Conservation (phyloP, 345 rosid species). For the Eucalyptus virginea region DNA sequence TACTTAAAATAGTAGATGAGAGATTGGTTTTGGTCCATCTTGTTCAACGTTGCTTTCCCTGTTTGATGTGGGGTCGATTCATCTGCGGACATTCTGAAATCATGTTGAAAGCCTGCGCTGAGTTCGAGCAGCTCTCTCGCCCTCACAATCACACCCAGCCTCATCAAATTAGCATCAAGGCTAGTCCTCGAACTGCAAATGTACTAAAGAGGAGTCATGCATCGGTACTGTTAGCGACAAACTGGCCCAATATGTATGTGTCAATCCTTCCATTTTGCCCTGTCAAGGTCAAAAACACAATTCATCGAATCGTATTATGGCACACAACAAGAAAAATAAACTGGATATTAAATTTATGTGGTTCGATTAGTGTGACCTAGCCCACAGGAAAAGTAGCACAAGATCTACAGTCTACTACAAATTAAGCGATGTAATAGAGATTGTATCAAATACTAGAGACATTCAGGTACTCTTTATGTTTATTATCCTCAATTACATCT, state of each 20-base stretch:
- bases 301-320: accelerated
- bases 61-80: not conserved
- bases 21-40: too few relatives aligned
- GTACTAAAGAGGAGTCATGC: not conserved
- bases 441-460: not conserved
- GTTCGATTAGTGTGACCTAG: not conserved
- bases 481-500: not conserved
- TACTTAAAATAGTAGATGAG: not conserved
- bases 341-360: not conserved
- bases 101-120: not conserved
- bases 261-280: not conserved
- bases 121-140: not conserved
- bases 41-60: not conserved
- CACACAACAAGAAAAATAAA: not conserved
- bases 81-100: not conserved
- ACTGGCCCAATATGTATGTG: not conserved
- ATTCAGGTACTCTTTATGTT: not conserved
- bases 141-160: not conserved
- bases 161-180: not conserved
- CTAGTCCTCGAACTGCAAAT: not conserved
- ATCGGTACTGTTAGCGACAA: not conserved
- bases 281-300: not conserved
- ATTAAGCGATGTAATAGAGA: not conserved
- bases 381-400: not conserved
- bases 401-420: not conserved